phyloP scores from a whole-genome alignment of 1,284 basidiomycete species.

The Austroboletus olivaceoglutinosus region DNA sequence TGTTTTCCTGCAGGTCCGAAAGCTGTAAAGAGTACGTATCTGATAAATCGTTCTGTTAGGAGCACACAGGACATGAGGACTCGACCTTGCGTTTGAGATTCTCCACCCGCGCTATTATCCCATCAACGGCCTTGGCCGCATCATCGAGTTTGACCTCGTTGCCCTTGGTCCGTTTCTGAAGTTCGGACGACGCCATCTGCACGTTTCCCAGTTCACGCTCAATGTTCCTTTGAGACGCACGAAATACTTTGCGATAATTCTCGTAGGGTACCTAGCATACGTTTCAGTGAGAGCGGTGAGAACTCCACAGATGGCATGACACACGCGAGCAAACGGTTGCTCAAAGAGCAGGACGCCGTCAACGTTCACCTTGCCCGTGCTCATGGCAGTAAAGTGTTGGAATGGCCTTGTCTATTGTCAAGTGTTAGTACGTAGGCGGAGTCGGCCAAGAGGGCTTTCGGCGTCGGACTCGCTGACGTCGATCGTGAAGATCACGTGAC shows the following conservation, averaged over 20 bases:
- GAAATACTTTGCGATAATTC: conserved; percentile 81
- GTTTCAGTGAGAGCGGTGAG: conserved; percentile 10
- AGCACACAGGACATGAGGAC: conserved; percentile 16
- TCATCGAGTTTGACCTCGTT: conserved; percentile 47
- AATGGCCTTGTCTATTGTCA: conserved; percentile 11
- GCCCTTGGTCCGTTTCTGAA: conserved; percentile 45
- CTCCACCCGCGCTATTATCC: conserved; percentile 73
- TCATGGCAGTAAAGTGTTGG: conserved; percentile 33
- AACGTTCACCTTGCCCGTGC: conserved; percentile 53
- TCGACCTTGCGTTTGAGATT: conserved; percentile 79
- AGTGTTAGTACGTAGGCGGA: neutral
- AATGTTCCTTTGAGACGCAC: conserved; percentile 73
- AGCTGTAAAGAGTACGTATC: conserved; percentile 46
- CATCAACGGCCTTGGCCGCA: conserved; percentile 62
- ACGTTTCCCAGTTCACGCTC: conserved; percentile 73
- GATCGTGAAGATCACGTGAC: conserved; percentile 31
- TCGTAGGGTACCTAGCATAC: conserved; percentile 75
- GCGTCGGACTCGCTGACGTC: conserved; percentile 9
- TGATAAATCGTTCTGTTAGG: conserved; percentile 11
- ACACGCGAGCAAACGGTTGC: conserved; percentile 78
- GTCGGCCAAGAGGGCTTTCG: too few species aligned
- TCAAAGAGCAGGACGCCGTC: conserved; percentile 86
- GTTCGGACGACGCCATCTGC: conserved; percentile 54
- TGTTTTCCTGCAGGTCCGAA: conserved; percentile 62
- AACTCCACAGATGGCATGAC: conserved; percentile 22